phyloP scores from a whole-genome alignment of 768 basidiomycete species.

The Hortiboletus campestris region DNA sequence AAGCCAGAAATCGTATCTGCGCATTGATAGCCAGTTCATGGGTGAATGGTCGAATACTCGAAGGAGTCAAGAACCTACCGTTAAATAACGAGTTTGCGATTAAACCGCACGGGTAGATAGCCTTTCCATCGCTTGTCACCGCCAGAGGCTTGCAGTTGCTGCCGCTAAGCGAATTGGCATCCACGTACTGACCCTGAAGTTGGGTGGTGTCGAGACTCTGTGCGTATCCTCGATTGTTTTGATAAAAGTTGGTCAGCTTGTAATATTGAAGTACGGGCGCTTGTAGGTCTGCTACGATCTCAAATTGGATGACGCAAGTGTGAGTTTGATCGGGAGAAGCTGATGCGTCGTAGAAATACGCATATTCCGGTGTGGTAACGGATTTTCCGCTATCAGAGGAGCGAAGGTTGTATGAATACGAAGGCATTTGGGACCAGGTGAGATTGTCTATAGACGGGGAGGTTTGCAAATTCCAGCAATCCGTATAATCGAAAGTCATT shows the following conservation, averaged over 20 bases:
- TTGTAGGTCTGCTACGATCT: constrained; percentile 73
- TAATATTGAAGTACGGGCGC: constrained; percentile 89
- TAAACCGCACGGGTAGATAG: constrained; percentile 92
- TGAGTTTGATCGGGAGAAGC: constrained; percentile 44
- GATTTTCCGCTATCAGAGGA: constrained; percentile 52
- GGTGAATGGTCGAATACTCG: not conserved
- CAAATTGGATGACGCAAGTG: constrained; percentile 80
- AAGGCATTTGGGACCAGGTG: constrained; percentile 54
- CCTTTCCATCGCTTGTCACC: constrained; percentile 43
- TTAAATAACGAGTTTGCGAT: constrained; percentile 98
- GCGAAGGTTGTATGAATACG: constrained; percentile 62
- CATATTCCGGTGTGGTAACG: constrained; percentile 62
- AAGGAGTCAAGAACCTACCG: constrained; percentile 45
- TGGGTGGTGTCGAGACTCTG: constrained; percentile 86
- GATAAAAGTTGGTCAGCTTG: constrained; percentile 94
- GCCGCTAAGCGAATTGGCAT: constrained; percentile 45
- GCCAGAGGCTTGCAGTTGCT: constrained; percentile 90
- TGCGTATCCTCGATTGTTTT: constrained; percentile 98
- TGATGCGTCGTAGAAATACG: constrained; percentile 58
- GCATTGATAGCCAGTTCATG: not conserved
- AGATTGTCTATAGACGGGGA: constrained; percentile 34
- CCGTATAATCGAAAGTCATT: constrained; percentile 93
- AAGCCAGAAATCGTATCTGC: constrained; percentile 80
- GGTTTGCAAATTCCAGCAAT: constrained; percentile 68
- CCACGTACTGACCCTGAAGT: constrained; percentile 69